Evolutionary conservation across 2,329 filamentous ascomycete species (phyloP).

Genomic region (Coniella lustricola): DNA sequence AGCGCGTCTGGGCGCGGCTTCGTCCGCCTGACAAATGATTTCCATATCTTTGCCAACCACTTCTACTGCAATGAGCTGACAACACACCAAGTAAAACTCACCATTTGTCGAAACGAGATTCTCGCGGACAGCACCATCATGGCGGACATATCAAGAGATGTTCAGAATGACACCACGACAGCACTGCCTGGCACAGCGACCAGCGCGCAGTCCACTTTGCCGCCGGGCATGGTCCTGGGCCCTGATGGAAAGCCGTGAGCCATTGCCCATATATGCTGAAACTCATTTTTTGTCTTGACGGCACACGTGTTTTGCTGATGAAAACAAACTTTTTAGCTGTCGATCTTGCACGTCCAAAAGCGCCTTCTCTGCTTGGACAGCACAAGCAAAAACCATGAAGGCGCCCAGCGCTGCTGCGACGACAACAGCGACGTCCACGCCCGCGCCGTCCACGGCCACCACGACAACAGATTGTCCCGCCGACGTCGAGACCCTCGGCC

Average conservation of each 20-base stretch:
- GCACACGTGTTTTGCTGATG: too few relatives aligned
- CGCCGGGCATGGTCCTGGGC: constrained; percentile 67
- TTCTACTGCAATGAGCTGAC: neutral
- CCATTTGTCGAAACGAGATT: neutral
- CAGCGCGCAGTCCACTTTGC: constrained; percentile 38
- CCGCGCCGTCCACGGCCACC: constrained; percentile 29
- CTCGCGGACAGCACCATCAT: constrained; percentile 21
- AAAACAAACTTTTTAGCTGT: constrained; percentile 48
- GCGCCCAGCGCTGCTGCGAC: constrained; percentile 27
- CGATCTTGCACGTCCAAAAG: constrained; percentile 62
- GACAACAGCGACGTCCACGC: constrained; percentile 24
- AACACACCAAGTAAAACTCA: neutral
- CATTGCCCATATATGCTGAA: constrained; percentile 10
- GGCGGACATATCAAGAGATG: constrained; percentile 31
- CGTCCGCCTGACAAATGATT: neutral
- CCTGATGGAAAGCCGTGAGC: constrained; percentile 82
- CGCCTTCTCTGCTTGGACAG: constrained; percentile 54
- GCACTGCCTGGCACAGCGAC: constrained; percentile 21
- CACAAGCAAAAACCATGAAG: constrained; percentile 41
- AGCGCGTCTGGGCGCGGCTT: constrained; percentile 1
- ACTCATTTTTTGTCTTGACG: neutral
- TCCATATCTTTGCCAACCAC: neutral
- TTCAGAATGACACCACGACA: constrained; percentile 19
- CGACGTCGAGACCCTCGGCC: constrained; percentile 80
- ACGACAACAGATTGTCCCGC: constrained; percentile 67